Evolutionary conservation across 257 asterid genomes (phyloP).

Genomic region (Jaltomata sinuosa): DNA sequence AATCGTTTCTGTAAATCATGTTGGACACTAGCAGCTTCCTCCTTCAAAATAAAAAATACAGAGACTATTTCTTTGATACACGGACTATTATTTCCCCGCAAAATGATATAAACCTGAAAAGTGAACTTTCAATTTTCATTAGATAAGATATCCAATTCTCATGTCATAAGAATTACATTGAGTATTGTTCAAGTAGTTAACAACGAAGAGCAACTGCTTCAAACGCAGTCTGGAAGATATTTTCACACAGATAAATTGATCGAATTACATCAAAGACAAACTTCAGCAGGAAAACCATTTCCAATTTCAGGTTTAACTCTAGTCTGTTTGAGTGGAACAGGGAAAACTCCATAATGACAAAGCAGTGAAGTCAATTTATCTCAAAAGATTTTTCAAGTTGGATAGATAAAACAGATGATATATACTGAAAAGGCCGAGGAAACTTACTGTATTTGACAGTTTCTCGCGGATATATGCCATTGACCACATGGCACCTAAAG

Average conservation of each 20-base stretch:
- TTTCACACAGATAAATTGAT: not conserved
- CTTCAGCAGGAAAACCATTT: not conserved
- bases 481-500: slow-evolving; percentile 63
- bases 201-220: not conserved
- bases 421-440: slow-evolving; percentile 46
- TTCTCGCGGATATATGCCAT: slow-evolving; percentile 17
- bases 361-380: not conserved
- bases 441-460: slow-evolving; percentile 13
- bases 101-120: no score
- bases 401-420: not conserved
- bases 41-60: no score
- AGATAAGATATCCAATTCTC: no score
- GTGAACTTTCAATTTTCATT: no score
- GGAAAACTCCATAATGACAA: not conserved
- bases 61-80: no score
- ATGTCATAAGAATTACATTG: not conserved
- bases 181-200: not conserved
- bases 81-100: no score
- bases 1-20: no score
- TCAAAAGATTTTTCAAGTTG: not conserved
- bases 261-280: not conserved
- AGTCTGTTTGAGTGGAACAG: not conserved
- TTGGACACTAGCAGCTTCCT: no score
- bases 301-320: not conserved
- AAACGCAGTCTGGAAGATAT: not conserved